Conservation (phyloP, 2,329 filamentous ascomycete species). For the Sporothrix brasiliensis region DNA sequence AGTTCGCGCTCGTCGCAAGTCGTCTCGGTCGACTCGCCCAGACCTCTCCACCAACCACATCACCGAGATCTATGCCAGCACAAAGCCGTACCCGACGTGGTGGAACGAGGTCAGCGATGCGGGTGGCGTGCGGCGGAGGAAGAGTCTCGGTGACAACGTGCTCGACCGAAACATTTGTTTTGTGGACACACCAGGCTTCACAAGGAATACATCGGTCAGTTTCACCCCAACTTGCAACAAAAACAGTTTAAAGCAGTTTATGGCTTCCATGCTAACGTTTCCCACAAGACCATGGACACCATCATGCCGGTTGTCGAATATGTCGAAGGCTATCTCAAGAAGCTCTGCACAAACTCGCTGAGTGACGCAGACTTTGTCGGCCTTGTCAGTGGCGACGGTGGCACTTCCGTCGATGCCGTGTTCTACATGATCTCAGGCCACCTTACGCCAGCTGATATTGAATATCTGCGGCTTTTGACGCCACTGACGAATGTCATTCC, state of each 20-base stretch:
- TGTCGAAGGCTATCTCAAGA: slow-evolving; percentile 69
- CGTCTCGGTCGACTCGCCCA: slow-evolving; percentile 29
- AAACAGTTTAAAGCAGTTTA: no score
- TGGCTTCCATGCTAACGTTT: slow-evolving; percentile 29
- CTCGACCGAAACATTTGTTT: slow-evolving; percentile 93
- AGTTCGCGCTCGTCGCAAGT: slow-evolving; percentile 34
- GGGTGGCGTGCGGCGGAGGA: slow-evolving; percentile 61
- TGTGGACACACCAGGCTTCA: slow-evolving; percentile 76
- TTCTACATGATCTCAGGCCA: slow-evolving; percentile 76
- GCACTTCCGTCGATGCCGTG: slow-evolving; percentile 80
- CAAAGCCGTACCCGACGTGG: slow-evolving; percentile 85
- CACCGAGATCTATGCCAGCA: slow-evolving; percentile 75
- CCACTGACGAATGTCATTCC: slow-evolving; percentile 82
- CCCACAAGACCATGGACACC: slow-evolving; percentile 54
- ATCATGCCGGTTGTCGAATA: slow-evolving; percentile 68
- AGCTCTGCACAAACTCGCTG: slow-evolving; percentile 65
- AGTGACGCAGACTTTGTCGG: slow-evolving; percentile 74
- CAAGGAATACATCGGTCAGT: slow-evolving; percentile 56
- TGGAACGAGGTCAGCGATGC: slow-evolving; percentile 77
- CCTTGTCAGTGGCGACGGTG: slow-evolving; percentile 78
- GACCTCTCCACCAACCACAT: slow-evolving; percentile 49
- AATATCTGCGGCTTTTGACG: slow-evolving; percentile 70
- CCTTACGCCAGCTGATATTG: slow-evolving; percentile 65
- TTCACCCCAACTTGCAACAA: no score
- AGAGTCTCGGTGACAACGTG: slow-evolving; percentile 73